Evolutionary conservation across 106 monocot species (phyloP).

Genomic region (Acorus calamus): DNA sequence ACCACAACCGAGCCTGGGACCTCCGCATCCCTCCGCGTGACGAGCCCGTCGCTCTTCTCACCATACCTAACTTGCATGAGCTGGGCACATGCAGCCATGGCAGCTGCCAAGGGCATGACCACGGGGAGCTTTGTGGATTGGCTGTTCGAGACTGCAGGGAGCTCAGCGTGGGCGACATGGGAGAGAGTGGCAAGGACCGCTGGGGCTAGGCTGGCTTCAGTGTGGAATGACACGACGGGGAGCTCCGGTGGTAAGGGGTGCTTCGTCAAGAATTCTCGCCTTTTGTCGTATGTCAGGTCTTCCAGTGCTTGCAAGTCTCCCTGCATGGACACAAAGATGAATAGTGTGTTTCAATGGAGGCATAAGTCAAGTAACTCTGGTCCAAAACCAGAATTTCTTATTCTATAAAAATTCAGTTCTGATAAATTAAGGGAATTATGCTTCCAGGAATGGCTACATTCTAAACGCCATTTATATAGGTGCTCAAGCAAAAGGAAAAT

Average conservation of each 20-base stretch:
- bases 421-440: too few species aligned
- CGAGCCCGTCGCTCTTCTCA: constrained; percentile 74
- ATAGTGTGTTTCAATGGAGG: too few species aligned
- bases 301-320: constrained; percentile 69
- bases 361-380: too few species aligned
- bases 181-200: constrained; percentile 51
- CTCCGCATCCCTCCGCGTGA: constrained; percentile 68
- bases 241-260: constrained; percentile 55
- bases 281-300: constrained; percentile 64
- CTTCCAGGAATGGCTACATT: too few species aligned
- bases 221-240: constrained; percentile 78
- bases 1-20: constrained; percentile 71
- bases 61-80: constrained; percentile 55
- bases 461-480: too few species aligned
- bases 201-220: constrained; percentile 51
- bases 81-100: constrained; percentile 65
- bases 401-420: too few species aligned
- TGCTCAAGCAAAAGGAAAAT: too few species aligned
- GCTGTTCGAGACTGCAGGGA: constrained; percentile 30
- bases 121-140: constrained; percentile 51
- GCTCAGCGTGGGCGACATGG: constrained; percentile 66
- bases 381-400: too few species aligned
- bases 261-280: constrained; percentile 47
- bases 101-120: constrained; percentile 61
- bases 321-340: constrained; percentile 16